phyloP scores from a whole-genome alignment of 179 eudicot species.

The Drosera spatulata region DNA sequence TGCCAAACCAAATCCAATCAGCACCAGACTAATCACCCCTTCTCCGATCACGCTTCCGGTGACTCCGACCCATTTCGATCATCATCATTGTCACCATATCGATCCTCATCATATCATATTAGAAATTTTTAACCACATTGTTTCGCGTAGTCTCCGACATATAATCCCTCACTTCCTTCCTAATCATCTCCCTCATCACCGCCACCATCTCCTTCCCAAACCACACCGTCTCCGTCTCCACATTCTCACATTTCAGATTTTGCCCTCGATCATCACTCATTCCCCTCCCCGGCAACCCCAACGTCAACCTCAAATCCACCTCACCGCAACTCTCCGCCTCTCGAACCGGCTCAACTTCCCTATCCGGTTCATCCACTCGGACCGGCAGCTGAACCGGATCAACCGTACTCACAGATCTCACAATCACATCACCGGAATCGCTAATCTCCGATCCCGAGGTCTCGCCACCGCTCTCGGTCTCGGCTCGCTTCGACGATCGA shows the following conservation, averaged over 20 bases:
- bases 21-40: no score
- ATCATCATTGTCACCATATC: background rate
- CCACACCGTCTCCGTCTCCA: conserved; percentile 8
- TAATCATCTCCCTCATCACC: conserved; percentile 33
- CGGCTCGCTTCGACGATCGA: conserved; percentile 5
- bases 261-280: no score
- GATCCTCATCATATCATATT: background rate
- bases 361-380: no score
- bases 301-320: no score
- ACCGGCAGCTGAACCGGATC: no score
- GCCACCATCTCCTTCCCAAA: conserved; percentile 28
- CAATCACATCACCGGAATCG: conserved; percentile 13
- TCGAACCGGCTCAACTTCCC: no score
- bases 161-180: conserved; percentile 26
- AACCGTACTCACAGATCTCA: background rate
- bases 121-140: background rate
- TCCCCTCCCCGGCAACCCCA: no score
- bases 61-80: no score
- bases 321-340: no score
- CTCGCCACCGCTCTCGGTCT: background rate
- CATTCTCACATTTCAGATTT: no score
- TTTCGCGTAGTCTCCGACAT: conserved; percentile 14
- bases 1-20: no score
- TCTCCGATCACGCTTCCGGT: no score
- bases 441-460: conserved; percentile 26